phyloP scores from a whole-genome alignment of 495 filamentous ascomycete genomes.

The Penicillium desertorum region DNA sequence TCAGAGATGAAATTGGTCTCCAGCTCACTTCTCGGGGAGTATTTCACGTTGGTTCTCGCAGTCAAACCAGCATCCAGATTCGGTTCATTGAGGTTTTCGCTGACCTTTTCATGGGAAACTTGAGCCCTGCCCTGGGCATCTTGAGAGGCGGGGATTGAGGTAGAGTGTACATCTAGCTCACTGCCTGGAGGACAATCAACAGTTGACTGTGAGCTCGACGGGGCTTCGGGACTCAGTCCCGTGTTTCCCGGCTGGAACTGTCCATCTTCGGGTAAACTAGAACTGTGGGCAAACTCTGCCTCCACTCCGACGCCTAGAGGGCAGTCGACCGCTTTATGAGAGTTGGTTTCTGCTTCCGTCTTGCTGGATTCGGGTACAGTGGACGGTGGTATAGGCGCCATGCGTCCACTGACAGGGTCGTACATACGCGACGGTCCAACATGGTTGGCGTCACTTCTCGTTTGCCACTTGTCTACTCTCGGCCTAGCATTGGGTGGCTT shows the following conservation, averaged over 20 bases:
- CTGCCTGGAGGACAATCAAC: slow-evolving; percentile 15
- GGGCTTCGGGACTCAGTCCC: not conserved
- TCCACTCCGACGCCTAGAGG: slow-evolving; percentile 18
- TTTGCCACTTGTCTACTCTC: not conserved
- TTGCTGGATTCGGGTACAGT: slow-evolving; percentile 2
- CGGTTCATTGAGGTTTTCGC: not conserved
- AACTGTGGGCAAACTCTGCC: slow-evolving; percentile 10
- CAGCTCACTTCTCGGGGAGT: slow-evolving; percentile 20
- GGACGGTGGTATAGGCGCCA: slow-evolving; percentile 27
- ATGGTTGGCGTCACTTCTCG: not conserved
- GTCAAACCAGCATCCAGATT: slow-evolving; percentile 2
- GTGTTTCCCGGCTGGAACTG: slow-evolving; percentile 11
- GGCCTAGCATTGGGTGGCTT: not conserved
- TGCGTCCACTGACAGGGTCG: slow-evolving; percentile 45
- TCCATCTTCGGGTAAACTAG: slow-evolving; percentile 10
- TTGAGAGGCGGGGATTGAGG: not conserved
- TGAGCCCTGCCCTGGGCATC: not conserved
- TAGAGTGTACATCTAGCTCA: slow-evolving; percentile 12
- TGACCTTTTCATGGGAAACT: slow-evolving; percentile 2
- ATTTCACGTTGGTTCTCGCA: slow-evolving; percentile 10
- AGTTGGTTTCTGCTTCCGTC: not conserved
- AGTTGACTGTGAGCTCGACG: slow-evolving; percentile 2
- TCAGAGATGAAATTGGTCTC: slow-evolving; percentile 20
- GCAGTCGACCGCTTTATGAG: slow-evolving; percentile 12
- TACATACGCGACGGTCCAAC: slow-evolving; percentile 22